Evolutionary conservation across 768 basidiomycete genomes (phyloP).

Genomic region (Lactarius psammicola): DNA sequence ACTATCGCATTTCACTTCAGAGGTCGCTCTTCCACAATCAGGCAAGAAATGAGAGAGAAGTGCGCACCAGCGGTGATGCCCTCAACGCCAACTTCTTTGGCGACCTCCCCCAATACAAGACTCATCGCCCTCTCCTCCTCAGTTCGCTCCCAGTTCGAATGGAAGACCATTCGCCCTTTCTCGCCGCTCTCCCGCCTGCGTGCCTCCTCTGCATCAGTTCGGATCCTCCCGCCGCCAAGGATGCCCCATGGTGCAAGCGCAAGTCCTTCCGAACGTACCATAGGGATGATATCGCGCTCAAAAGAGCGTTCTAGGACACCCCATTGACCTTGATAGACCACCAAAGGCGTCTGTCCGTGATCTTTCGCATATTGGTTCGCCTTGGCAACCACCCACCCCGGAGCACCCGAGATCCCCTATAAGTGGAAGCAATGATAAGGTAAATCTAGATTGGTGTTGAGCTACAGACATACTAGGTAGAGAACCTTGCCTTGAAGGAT

Average conservation of each 20-base stretch:
- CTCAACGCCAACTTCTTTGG: conserved; percentile 48
- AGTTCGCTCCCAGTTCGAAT: conserved; percentile 19
- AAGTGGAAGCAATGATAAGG: background rate
- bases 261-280: conserved; percentile 36
- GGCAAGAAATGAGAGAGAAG: background rate
- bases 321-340: conserved; percentile 44
- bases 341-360: conserved; percentile 43
- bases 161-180: conserved; percentile 35
- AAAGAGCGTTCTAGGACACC: conserved; percentile 38
- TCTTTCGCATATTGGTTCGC: conserved; percentile 41
- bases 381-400: conserved; percentile 41
- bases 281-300: conserved; percentile 45
- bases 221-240: conserved; percentile 41
- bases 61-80: conserved; percentile 46
- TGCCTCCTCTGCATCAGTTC: conserved; percentile 41
- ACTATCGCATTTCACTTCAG: conserved; percentile 35
- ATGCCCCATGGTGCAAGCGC: conserved; percentile 46
- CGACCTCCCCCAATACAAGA: conserved; percentile 43
- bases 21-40: background rate
- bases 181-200: conserved; percentile 35
- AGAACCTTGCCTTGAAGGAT: conserved; percentile 44
- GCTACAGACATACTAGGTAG: conserved; percentile 36
- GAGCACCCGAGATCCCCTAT: conserved; percentile 32
- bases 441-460: background rate
- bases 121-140: conserved; percentile 24